Evolutionary conservation across 2,329 filamentous ascomycete genomes (phyloP).

Genomic region (Leptosphaerulina australis): DNA sequence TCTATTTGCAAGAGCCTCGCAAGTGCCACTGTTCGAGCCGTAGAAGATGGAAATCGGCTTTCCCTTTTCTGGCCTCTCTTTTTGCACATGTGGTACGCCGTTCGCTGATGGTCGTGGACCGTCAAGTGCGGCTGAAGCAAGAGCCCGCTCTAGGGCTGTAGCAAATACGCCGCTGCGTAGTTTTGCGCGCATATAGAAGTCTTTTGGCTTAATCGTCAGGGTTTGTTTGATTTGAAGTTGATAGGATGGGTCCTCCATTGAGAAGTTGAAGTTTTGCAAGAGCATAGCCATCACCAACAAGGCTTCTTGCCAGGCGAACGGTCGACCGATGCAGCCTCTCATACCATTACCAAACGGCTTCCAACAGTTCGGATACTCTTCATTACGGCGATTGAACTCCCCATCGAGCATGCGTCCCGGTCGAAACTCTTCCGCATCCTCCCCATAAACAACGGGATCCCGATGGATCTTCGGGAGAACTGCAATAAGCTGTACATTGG

Average conservation of each 20-base stretch:
- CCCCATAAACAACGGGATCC: conserved; percentile 25
- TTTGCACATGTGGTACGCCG: no score
- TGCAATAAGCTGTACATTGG: conserved; percentile 20
- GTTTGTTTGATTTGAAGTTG: conserved; percentile 45
- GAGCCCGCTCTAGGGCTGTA: no score
- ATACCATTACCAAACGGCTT: conserved; percentile 32
- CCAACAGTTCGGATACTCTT: conserved; percentile 13
- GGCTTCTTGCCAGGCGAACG: conserved; percentile 32
- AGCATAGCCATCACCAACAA: conserved; percentile 41
- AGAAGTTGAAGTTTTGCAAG: conserved; percentile 48
- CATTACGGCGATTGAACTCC: conserved; percentile 20
- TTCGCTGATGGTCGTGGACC: no score
- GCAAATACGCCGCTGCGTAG: no score
- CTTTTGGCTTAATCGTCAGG: conserved; percentile 49
- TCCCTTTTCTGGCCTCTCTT: no score
- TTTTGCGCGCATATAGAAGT: conserved; percentile 43
- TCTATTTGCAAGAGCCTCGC: conserved; percentile 70
- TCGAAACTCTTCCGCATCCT: conserved; percentile 25
- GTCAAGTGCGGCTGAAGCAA: no score
- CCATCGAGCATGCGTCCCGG: conserved; percentile 30
- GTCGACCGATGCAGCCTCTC: conserved; percentile 30
- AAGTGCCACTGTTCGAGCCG: conserved; percentile 77
- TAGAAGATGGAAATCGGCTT: conserved; percentile 70
- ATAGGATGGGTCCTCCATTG: conserved; percentile 46
- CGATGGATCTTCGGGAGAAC: conserved; percentile 18